Base-by-base conservation (phyloP, 2,329 filamentous ascomycete species). In the Coniochaeta hoffmannii region DNA sequence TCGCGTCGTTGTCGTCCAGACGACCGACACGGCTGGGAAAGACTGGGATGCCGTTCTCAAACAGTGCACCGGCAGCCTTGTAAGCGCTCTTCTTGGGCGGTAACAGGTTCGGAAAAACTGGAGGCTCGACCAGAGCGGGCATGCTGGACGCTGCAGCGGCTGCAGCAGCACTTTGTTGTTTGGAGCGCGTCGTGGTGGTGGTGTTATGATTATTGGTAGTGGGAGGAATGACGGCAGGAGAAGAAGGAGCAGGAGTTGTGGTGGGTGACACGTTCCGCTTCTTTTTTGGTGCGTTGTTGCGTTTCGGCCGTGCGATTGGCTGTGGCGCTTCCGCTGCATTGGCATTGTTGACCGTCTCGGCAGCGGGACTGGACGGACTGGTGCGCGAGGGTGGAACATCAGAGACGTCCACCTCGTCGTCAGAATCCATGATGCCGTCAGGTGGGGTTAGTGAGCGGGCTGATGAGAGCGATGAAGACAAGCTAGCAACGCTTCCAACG, bases 381-480 rank as follows among this genome's bases (percentile, higher is more conserved):
- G 57, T 56, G 59, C 58, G 60, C 51, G 64, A 64, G 54, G 57
- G 58, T 17, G 62, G 50, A 49, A 55, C 59, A 46, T 60, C 59
- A 49, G 57, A 50, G 49, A 46, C 41, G 54, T 55, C 51, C 36
- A 34, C 55, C 22, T 56, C 57, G 19, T 10, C 41, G 19, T 46
- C 41, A 46, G 41, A 46, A 22, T 46, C 41, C 41, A 46, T 46
- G 41, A 46, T 46, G 41, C 53, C 56, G 17, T 57, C 60, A 1
- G 65, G 66, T 36, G 66, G 63, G 38, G 64, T 62, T 53, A 68
- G 34, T 8, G 68, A 70, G 46, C 60, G 61, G 7, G 64, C 64
- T 53, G 66, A 66, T 10, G 68, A 71, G 10, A 71, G 64, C n/a
- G 68, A 67, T n/a, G 68, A 71, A 17, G 59, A 58, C 57, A 62